Evolutionary conservation across 1,139 yeast genomes (phyloP), one percentile per base, ranked within the genome.

Genomic region (Saccharomyces hybrid): DNA sequence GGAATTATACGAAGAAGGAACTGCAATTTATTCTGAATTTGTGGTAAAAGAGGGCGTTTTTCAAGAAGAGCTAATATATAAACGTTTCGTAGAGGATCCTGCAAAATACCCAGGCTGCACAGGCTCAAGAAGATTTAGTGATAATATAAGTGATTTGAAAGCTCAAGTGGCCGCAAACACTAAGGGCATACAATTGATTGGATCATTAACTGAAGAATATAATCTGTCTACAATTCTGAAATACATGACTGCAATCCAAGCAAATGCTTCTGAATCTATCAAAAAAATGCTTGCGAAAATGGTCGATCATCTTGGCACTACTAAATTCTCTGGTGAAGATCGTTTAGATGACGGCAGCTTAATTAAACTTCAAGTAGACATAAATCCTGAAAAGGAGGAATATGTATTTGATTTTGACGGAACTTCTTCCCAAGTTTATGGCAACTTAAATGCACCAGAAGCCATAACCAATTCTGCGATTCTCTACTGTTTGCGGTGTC

Each of bases 401-500:
- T 77, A 77, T 25, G 59, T 70, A 5, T 75, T 77, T 61, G 80
- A 77, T 59, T 77, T 77, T 57, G 68, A 71, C 2, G 80, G 78
- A 1, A 80, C 88, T 1, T 80, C 84, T 2, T 76, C 79, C 1
- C 85, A 83, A 65, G 74, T 80, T 48, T 81, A 81, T 61, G 84
- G 86, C 25, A 81, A 81, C 64, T 69, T 81, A 63, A 83, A 83
- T 62, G 86, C 86, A 1, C 88, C 86, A 1, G 78, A 77, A 56
- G 90, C 96, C 0, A 86, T 88, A 58, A 81, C 93, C 6, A 80
- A 82, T 62, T 85, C 93, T 13, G 93, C 95, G 0, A 83, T 88
- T 51, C 73, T 88, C 50, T 88, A 88, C 68, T 89, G 88, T 50
- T 73, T 88, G 60, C 74, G 96, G 59, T 83, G 89, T 41, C 75